Evolutionary conservation across 805 yeast species (phyloP), one percentile per base, ranked within the genome.

Genomic region (Starmerella bacillaris): DNA sequence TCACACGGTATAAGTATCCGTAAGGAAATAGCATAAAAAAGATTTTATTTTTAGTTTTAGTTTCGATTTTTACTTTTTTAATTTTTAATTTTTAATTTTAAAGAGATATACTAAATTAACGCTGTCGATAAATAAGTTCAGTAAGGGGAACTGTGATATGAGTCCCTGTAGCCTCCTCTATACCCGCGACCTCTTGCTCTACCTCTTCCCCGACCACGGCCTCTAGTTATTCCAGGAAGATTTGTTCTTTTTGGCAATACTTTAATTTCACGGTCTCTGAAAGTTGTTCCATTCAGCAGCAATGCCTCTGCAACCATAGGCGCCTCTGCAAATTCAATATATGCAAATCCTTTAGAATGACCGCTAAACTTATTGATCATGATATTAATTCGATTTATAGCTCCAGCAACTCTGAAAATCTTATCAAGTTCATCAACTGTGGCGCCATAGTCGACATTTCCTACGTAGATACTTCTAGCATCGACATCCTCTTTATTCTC

Each of bases 261-360:
- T 52, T 75, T 78, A 46, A 82, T 60, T 41, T 67, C 68, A 39
- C 92, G 64, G 18, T 77, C 84, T 45, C 70, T 63, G 50, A 82
- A 73, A 18, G 61, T 57, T 1, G 74, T 59, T 21, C 76, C 86
- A 48, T 78, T 72, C 41, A 75, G 59, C 12, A 64, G 59, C 28
- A 79, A 61, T 1, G 92, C 92, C 40, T 66, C 63, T 15, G 67
- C 60, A 5, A 78, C 83, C 9, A 66, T 62, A n/a, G 64, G 63
- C 9, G 70, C 66, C 48, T 68, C 77, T n/a, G 72, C 67, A 50
- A 79, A 82, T 53, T 82, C 94, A 42, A 82, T 65, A 54, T 79
- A 82, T 2, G 93, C 93, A 57, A 66, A 79, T 1, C 94, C 94
- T 55, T 76, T 76, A 30, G 94, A 89, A 42, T 68, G 74, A 5